Conservation (phyloP, 2,329 filamentous ascomycete species). For the Zasmidium cellare region DNA sequence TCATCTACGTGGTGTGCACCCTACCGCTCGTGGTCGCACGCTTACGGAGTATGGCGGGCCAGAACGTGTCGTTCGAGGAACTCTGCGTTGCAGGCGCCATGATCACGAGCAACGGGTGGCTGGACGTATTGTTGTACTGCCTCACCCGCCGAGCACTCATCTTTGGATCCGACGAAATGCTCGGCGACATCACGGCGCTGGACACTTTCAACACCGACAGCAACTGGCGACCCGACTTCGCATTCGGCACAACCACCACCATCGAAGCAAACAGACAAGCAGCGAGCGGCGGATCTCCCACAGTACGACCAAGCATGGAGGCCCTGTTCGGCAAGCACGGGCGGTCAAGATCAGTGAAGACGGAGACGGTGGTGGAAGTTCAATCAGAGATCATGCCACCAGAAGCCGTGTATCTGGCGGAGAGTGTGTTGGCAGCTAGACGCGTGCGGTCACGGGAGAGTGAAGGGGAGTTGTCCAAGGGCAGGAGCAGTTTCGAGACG, state of each 20-base stretch:
- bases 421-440: conserved; percentile 5
- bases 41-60: conserved; percentile 60
- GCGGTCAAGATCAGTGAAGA: conserved; percentile 1
- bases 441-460: not conserved
- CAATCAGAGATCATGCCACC: not conserved
- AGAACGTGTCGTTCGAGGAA: conserved; percentile 35
- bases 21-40: conserved; percentile 64
- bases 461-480: not conserved
- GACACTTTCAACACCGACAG: conserved; percentile 22
- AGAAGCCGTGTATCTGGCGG: not conserved
- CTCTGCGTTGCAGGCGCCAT: conserved; percentile 56
- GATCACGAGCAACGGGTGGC: conserved; percentile 58
- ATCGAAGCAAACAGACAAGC: conserved; percentile 36
- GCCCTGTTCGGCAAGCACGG: not conserved
- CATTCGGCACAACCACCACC: conserved; percentile 27
- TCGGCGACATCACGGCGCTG: conserved; percentile 23
- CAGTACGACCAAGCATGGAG: not conserved
- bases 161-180: conserved; percentile 49
- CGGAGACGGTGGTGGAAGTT: conserved; percentile 15
- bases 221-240: conserved; percentile 21
- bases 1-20: conserved; percentile 68
- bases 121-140: conserved; percentile 58
- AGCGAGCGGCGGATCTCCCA: conserved; percentile 62
- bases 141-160: conserved; percentile 56
- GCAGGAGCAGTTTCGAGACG: not conserved